Evolutionary conservation across 2,329 filamentous ascomycete species (phyloP).

Genomic region (Talaromyces sp.): DNA sequence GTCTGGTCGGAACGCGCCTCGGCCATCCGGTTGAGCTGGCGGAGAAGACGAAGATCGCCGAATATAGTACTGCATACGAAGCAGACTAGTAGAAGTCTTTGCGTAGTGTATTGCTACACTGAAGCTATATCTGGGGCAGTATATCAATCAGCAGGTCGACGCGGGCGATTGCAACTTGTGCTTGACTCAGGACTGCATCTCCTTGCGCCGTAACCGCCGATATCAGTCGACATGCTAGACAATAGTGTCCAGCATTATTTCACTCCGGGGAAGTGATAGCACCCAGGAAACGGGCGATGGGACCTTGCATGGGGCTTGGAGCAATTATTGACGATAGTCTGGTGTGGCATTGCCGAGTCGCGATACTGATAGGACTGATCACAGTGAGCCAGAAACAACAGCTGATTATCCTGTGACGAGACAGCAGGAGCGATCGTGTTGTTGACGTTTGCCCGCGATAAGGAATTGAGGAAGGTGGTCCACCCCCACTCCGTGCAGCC

Average conservation of each 20-base stretch:
- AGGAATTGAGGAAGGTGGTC: neutral
- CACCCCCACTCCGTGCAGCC: neutral
- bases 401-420: neutral
- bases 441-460: neutral
- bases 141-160: neutral
- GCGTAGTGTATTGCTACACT: too few species aligned
- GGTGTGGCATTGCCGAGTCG: too few species aligned
- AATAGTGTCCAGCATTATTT: neutral
- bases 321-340: slow-evolving; percentile 1
- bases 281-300: neutral
- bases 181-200: neutral
- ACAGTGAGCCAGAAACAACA: too few species aligned
- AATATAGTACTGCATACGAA: neutral
- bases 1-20: neutral
- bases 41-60: neutral
- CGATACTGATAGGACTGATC: too few species aligned
- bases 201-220: neutral
- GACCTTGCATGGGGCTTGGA: neutral
- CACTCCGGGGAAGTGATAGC: neutral
- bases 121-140: neutral
- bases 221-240: neutral
- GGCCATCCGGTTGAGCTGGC: neutral
- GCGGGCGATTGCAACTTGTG: neutral
- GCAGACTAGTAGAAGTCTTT: neutral
- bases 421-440: neutral